Evolutionary conservation across 2,329 filamentous ascomycete genomes (phyloP).

Genomic region (Ilyonectria destructans): DNA sequence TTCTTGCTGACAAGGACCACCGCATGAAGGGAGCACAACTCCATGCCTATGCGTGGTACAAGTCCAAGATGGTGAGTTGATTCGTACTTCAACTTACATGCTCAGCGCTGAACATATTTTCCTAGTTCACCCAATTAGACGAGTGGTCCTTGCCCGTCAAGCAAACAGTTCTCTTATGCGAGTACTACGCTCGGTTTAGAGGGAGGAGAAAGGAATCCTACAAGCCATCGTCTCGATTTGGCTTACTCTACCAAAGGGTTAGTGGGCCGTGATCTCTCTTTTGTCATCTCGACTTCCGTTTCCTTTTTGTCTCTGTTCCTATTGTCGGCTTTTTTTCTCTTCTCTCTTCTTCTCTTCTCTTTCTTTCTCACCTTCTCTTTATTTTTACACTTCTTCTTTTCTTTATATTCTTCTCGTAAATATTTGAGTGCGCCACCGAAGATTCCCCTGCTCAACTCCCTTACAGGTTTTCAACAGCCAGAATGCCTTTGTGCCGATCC

Average conservation of each 20-base stretch:
- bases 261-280: conserved; percentile 55
- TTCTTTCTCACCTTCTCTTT: conserved; percentile 28
- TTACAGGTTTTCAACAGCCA: conserved; percentile 59
- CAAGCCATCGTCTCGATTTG: conserved; percentile 66
- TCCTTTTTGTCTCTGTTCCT: conserved; percentile 10
- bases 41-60: conserved; percentile 67
- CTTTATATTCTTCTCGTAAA: conserved; percentile 50
- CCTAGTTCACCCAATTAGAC: conserved; percentile 57
- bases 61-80: conserved; percentile 65
- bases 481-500: conserved; percentile 46
- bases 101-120: conserved; percentile 36
- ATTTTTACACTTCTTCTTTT: conserved; percentile 52
- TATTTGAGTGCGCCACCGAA: conserved; percentile 23
- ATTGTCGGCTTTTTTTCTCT: conserved; percentile 5
- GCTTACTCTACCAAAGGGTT: conserved; percentile 69
- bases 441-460: conserved; percentile 49
- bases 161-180: conserved; percentile 70
- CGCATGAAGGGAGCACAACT: conserved; percentile 66
- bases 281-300: conserved; percentile 26
- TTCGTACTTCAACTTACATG: conserved; percentile 9
- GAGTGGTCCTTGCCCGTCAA: conserved; percentile 67
- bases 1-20: conserved; percentile 64
- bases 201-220: conserved; percentile 65
- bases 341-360: conserved; percentile 39
- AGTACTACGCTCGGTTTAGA: conserved; percentile 70